Percentiles rank a stretch among this genome's conserved stretches.
phyloP scores from a whole-genome alignment of 2,329 filamentous ascomycete genomes.

The Epichloe sylvatica region DNA sequence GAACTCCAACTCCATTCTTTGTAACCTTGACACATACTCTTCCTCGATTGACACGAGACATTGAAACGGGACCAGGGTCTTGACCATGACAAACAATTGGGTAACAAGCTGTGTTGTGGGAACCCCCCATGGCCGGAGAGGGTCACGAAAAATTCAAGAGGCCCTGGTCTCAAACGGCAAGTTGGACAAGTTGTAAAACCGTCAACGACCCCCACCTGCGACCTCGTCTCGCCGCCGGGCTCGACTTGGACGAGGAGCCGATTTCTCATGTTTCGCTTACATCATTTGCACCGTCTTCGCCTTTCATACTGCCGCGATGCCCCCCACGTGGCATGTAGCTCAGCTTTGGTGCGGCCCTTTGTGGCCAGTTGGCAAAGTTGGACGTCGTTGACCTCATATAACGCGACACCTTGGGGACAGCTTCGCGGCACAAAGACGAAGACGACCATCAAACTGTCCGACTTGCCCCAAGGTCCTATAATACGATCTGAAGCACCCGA shows the following conservation, averaged over 20 bases:
- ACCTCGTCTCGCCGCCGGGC: not conserved
- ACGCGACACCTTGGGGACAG: constrained; percentile 5
- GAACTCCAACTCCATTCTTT: too few relatives aligned
- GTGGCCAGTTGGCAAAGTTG: not conserved
- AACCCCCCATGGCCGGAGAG: too few relatives aligned
- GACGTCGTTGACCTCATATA: not conserved
- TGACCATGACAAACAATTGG: not conserved
- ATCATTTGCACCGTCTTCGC: constrained; percentile 1
- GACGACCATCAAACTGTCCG: constrained; percentile 38
- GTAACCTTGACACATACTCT: too few relatives aligned
- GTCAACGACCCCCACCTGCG: not conserved
- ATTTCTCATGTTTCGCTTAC: constrained; percentile 9
- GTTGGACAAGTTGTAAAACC: not conserved
- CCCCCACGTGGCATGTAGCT: not conserved
- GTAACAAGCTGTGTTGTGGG: not conserved
- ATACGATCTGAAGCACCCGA: constrained; percentile 15
- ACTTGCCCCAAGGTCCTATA: constrained; percentile 41
- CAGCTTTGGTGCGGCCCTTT: not conserved
- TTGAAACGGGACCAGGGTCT: not conserved
- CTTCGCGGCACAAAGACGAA: constrained; percentile 39
- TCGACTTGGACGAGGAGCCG: not conserved
- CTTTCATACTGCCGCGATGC: not conserved
- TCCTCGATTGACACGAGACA: not conserved
- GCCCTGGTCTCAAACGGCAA: not conserved
- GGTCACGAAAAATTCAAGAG: too few relatives aligned